A percentile compares a stretch with the other conserved stretches of the same genome.
Evolutionary conservation across 2,329 filamentous ascomycete genomes (phyloP).

Genomic region (Thermoascus crustaceus): DNA sequence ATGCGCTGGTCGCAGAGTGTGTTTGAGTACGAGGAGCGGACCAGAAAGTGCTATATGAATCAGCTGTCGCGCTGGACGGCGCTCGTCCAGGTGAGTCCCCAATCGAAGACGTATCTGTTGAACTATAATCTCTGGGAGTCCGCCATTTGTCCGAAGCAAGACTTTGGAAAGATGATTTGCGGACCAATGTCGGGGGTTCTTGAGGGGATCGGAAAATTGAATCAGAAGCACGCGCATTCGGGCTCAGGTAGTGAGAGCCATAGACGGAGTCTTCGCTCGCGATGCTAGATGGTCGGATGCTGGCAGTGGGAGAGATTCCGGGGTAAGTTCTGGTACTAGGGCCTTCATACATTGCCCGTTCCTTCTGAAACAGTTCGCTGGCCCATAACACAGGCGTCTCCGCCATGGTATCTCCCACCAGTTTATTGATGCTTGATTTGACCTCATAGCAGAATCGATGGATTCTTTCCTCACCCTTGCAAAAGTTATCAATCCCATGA

Average conservation of each 20-base stretch:
- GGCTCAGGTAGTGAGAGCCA: slow-evolving; percentile 18
- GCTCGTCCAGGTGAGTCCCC: slow-evolving; percentile 55
- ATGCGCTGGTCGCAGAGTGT: slow-evolving; percentile 56
- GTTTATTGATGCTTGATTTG: slow-evolving; percentile 72
- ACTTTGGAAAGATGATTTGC: slow-evolving; percentile 61
- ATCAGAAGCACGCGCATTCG: slow-evolving; percentile 23
- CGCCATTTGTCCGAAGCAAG: slow-evolving; percentile 61
- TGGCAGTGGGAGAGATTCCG: slow-evolving; percentile 37
- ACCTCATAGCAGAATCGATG: slow-evolving; percentile 90
- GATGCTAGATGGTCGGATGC: slow-evolving; percentile 35
- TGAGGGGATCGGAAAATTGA: slow-evolving; percentile 22
- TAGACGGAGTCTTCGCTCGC: slow-evolving; percentile 36
- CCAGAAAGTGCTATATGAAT: slow-evolving; percentile 77
- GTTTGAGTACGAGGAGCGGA: slow-evolving; percentile 69
- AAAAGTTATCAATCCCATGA: slow-evolving; percentile 83
- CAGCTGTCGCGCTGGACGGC: slow-evolving; percentile 63
- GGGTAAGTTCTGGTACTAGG: slow-evolving; percentile 29
- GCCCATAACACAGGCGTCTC: slow-evolving; percentile 88
- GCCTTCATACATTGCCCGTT: slow-evolving; percentile 42
- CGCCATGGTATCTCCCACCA: slow-evolving; percentile 74
- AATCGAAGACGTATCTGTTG: slow-evolving; percentile 52
- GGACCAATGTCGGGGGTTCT: slow-evolving; percentile 30
- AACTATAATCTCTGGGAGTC: slow-evolving; percentile 48
- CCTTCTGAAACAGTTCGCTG: slow-evolving; percentile 75
- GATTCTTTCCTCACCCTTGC: slow-evolving; percentile 86